Percentiles rank a stretch among this genome's conserved stretches.
phyloP scores from a whole-genome alignment of 1,284 basidiomycete genomes.

The Schizophyllum amplum region DNA sequence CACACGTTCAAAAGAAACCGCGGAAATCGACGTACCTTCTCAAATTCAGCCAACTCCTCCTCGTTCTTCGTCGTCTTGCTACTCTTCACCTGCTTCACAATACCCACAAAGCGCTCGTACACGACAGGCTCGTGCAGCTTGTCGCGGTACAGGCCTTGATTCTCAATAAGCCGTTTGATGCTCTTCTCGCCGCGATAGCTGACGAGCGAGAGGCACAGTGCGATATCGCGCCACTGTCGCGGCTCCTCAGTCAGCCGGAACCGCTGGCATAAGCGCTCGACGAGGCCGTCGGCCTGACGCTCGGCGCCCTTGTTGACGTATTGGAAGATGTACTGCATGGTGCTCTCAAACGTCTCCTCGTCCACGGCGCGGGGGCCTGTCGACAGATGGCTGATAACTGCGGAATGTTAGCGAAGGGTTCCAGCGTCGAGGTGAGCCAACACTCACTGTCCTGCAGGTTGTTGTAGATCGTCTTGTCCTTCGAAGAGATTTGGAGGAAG shows the following conservation, averaged over 20 bases:
- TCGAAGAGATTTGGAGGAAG: conserved; percentile 94
- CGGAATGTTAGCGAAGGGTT: conserved; percentile 5
- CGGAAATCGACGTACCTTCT: conserved; percentile 41
- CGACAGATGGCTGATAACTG: conserved; percentile 91
- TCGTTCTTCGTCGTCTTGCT: conserved; percentile 82
- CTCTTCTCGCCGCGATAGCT: conserved; percentile 97
- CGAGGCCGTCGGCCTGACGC: conserved; percentile 91
- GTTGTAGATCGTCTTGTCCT: conserved; percentile 99
- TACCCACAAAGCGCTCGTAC: conserved; percentile 82
- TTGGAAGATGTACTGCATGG: conserved; percentile 92
- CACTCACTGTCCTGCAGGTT: conserved; percentile 78
- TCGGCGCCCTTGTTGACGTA: conserved; percentile 94
- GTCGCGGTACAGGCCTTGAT: conserved; percentile 87
- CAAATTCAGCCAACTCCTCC: conserved; percentile 85
- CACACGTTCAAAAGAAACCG: conserved; percentile 12
- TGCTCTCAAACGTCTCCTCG: conserved; percentile 87
- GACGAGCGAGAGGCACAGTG: conserved; percentile 88
- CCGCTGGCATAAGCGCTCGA: conserved; percentile 91
- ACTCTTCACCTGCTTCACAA: conserved; percentile 67
- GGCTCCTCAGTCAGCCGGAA: conserved; percentile 87
- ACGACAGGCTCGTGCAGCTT: conserved; percentile 89
- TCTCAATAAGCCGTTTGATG: conserved; percentile 94
- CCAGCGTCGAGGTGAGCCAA: conserved; percentile 21
- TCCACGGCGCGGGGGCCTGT: conserved; percentile 92
- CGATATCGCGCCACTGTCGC: conserved; percentile 96